A percentile compares a stretch with the other conserved stretches of the same genome.
These are phyloP conservation scores for Cryptococcus sp. DNA, from an alignment of 1,284 basidiomycete genomes.

Conservation along the genomic window DNA sequence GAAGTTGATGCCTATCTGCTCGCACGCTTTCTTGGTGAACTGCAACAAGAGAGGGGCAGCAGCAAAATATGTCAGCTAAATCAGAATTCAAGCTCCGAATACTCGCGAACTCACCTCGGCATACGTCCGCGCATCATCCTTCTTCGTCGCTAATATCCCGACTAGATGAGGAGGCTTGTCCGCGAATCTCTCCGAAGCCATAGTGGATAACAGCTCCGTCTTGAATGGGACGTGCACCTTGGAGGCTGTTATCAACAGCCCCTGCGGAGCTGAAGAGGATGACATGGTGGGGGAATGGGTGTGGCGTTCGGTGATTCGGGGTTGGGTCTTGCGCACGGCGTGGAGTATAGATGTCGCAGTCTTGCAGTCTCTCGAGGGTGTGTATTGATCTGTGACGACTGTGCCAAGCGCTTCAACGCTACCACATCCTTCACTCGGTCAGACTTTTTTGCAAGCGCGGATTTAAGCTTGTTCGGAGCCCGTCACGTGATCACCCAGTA, in stretches of 20 bases:
- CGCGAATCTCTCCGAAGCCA: slow-evolving; percentile 38
- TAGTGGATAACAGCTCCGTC: slow-evolving; percentile 45
- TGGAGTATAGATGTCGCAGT: too few relatives aligned
- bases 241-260: slow-evolving; percentile 51
- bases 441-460: too few relatives aligned
- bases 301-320: too few relatives aligned
- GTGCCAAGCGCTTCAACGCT: too few relatives aligned
- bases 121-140: slow-evolving; percentile 84
- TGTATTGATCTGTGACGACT: too few relatives aligned
- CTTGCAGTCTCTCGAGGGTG: too few relatives aligned
- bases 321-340: too few relatives aligned
- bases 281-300: neutral
- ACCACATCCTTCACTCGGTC: too few relatives aligned
- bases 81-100: too few relatives aligned
- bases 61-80: too few relatives aligned
- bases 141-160: slow-evolving; percentile 86
- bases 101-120: slow-evolving; percentile 61
- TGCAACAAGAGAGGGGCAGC: slow-evolving; percentile 11
- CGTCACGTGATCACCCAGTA: too few relatives aligned
- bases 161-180: slow-evolving; percentile 70
- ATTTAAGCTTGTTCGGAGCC: too few relatives aligned
- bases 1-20: slow-evolving; percentile 84
- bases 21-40: slow-evolving; percentile 90
- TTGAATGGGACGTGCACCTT: slow-evolving; percentile 54
- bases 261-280: slow-evolving; percentile 31